phyloP scores from a whole-genome alignment of 108 stramenopile species.

The Cyclostephanos tholiformis region DNA sequence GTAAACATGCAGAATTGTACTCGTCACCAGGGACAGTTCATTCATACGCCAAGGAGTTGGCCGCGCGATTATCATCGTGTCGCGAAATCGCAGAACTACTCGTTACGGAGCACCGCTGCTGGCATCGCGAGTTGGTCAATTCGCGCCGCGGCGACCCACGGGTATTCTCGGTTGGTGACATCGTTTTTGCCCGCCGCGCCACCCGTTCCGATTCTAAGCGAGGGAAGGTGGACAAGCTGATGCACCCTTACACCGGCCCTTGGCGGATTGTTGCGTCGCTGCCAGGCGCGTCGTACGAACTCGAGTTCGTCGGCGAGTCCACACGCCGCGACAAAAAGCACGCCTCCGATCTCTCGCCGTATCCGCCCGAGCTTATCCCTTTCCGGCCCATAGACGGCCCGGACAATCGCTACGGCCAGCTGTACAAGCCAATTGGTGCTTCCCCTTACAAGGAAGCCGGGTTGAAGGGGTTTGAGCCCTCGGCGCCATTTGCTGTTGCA shows the following conservation, averaged over 20 bases:
- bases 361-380: conserved; percentile 8
- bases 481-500: neutral
- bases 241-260: conserved; percentile 8
- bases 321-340: conserved; percentile 9
- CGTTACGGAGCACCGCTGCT: conserved; percentile 2
- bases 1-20: conserved; percentile 7
- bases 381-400: neutral
- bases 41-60: conserved; percentile 3
- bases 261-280: conserved; percentile 7
- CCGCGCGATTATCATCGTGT: neutral
- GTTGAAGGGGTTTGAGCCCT: conserved; percentile 4
- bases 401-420: neutral
- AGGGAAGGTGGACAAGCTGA: conserved; percentile 5
- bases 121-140: conserved; percentile 21
- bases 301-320: neutral
- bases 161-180: neutral
- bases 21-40: neutral
- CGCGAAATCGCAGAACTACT: conserved; percentile 6
- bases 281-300: conserved; percentile 2
- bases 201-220: neutral
- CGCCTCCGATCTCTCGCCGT: conserved; percentile 12
- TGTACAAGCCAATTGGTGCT: neutral
- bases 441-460: conserved; percentile 6
- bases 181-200: neutral
- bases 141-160: neutral